phyloP scores from a whole-genome alignment of 148 eudicot species.

The Vaccinium macrocarpon region DNA sequence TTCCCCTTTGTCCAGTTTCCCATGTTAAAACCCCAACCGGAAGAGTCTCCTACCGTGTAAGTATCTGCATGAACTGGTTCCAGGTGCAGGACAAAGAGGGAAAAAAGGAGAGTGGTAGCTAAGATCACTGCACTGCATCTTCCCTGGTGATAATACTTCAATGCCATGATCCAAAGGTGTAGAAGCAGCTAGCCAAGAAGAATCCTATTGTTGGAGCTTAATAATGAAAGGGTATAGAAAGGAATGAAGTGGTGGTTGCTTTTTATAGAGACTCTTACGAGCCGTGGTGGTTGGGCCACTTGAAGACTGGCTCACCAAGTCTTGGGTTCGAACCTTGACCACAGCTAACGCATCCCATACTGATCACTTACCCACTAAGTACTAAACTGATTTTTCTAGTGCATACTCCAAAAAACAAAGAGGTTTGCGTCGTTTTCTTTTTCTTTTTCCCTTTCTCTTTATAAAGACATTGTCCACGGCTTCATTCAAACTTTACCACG shows the following conservation, averaged over 20 bases:
- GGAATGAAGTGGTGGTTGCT: neutral
- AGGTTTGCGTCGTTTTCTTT: neutral
- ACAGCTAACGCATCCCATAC: neutral
- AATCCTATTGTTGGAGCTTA: neutral
- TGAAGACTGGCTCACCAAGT: neutral
- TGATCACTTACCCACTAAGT: neutral
- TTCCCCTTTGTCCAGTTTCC: conserved; percentile 13
- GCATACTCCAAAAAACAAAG: neutral
- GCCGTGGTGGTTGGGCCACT: neutral
- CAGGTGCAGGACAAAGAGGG: neutral
- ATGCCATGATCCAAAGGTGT: neutral
- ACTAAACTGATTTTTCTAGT: neutral
- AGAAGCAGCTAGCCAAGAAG: neutral
- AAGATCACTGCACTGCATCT: conserved; percentile 12
- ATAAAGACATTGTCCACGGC: neutral
- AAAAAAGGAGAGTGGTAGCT: conserved; percentile 7
- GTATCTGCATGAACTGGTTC: conserved; percentile 7
- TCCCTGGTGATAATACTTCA: conserved; percentile 15
- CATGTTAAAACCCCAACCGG: neutral
- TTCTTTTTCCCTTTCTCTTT: neutral
- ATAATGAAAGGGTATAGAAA: neutral
- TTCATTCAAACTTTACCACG: neutral
- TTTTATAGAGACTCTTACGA: neutral
- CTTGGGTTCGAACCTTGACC: neutral
- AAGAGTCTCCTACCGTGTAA: conserved; percentile 11